Evolutionary conservation across 2,329 filamentous ascomycete species (phyloP).

Genomic region (Phialophora macrospora): DNA sequence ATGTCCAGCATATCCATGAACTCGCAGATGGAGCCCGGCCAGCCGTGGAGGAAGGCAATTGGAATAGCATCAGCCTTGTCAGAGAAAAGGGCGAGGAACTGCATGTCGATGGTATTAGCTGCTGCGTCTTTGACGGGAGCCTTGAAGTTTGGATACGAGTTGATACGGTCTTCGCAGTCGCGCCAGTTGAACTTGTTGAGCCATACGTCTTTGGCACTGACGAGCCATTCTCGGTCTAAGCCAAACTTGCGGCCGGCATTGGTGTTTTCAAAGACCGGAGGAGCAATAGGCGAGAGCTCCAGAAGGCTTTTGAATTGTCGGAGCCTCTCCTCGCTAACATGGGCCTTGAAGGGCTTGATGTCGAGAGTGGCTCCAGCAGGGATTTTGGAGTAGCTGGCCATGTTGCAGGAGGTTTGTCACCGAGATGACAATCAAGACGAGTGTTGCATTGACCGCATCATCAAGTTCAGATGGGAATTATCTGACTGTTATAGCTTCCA

Average conservation of each 20-base stretch:
- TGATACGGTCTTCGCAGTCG: constrained; percentile 19
- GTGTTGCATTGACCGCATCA: no score
- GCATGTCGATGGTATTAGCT: constrained; percentile 45
- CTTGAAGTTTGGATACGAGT: constrained; percentile 16
- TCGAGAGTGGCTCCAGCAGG: no score
- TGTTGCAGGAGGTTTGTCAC: no score
- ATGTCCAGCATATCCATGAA: constrained; percentile 59
- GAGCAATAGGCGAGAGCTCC: neutral
- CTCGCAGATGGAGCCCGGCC: constrained; percentile 52
- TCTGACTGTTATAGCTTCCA: no score
- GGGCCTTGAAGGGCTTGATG: no score
- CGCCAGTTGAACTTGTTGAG: constrained; percentile 21
- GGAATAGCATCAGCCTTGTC: constrained; percentile 58
- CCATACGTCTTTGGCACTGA: constrained; percentile 15
- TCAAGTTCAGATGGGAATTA: no score
- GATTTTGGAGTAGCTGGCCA: no score
- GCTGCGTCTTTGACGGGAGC: constrained; percentile 40
- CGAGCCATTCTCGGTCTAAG: constrained; percentile 18
- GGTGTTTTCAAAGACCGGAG: constrained; percentile 4
- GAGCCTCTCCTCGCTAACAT: neutral
- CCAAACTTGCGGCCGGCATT: constrained; percentile 19
- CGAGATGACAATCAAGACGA: no score
- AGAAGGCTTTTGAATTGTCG: neutral
- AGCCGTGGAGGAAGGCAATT: constrained; percentile 56
- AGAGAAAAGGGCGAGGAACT: constrained; percentile 63